A percentile compares a stretch with the other conserved stretches of the same genome.
phyloP scores from a whole-genome alignment of 805 yeast species.

The Metschnikowia sp. region DNA sequence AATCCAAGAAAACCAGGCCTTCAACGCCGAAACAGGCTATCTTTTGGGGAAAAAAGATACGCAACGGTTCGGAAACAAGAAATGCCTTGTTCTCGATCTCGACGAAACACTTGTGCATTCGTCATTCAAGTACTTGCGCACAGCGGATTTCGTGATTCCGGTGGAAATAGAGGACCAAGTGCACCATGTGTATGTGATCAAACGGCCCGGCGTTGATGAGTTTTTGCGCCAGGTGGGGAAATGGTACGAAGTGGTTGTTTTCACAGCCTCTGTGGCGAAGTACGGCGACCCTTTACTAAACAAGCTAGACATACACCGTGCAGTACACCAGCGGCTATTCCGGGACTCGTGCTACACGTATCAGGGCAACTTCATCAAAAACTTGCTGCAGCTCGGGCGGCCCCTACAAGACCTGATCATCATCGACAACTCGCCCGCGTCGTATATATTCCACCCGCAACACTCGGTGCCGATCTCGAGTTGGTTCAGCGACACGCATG shows the following conservation, averaged over 20 bases:
- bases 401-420: conserved; percentile 83
- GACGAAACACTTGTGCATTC: conserved; percentile 97
- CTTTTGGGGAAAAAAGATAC: conserved; percentile 56
- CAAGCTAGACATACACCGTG: conserved; percentile 70
- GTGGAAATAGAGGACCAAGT: conserved; percentile 92
- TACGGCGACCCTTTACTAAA: conserved; percentile 95
- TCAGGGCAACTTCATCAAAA: conserved; percentile 93
- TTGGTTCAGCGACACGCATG: conserved; percentile 98
- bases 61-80: conserved; percentile 53
- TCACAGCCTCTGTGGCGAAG: conserved; percentile 92
- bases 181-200: conserved; percentile 93
- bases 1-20: conserved; percentile 69
- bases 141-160: conserved; percentile 95
- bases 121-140: conserved; percentile 83
- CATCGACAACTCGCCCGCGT: conserved; percentile 96
- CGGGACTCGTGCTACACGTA: conserved; percentile 92
- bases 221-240: conserved; percentile 80
- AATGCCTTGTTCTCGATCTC: conserved; percentile 85
- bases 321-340: conserved; percentile 87
- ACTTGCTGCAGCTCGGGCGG: conserved; percentile 89
- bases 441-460: conserved; percentile 96
- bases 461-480: conserved; percentile 96
- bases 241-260: conserved; percentile 90
- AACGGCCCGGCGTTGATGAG: conserved; percentile 97
- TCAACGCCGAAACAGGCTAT: conserved; percentile 58